Base-by-base conservation (phyloP, 768 basidiomycete species). In the Mycena galericulata region DNA sequence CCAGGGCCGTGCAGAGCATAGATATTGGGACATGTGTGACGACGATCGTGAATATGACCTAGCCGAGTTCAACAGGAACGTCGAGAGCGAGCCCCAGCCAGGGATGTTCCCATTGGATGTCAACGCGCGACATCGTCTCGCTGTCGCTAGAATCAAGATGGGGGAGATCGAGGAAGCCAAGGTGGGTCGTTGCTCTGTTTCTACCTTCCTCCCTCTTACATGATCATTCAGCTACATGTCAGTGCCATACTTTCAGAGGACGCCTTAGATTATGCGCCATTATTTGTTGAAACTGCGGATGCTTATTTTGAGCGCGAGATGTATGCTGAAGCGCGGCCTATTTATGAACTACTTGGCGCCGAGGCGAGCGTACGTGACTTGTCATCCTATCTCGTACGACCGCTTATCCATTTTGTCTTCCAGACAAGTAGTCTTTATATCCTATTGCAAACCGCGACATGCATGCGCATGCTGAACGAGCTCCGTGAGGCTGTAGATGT, bases 21-120 rank as follows among this genome's bases (percentile, higher is more conserved):
- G 83, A 61, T 90, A 91, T 66, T 98, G 96, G 96, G 93, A 96
- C 70, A 79, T 85, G 22, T 87, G 90, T 56, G 88, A 88, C 34
- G 97, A 99, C 76, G 97, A 99, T 75, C 84, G 96, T 59, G 97
- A 99, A 78, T 99, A 89, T 74, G 94, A 96, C 75, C n/a, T 34
- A 5, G 76, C 80, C 50, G 77, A 80, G 73, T 70, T 79, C 69
- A 73, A 74, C 22, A 49, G 77, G 36, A 17, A 70, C 12, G 75
- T 73, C 18, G 75, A 81, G 32, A 87, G 85, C 1, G 85, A 85
- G 38, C 77, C 89, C 12, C 85, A 85, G 57, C 85, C 87, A 3
- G 92, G 90, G 34, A 84, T 84, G 62, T 91, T 87, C 75, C 83
- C 83, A 3, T 79, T 95, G 65, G 93, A 95, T 74, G 84, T 91